Base-by-base conservation (phyloP, 805 yeast genomes). In the Yamadazyma tumulicola region DNA sequence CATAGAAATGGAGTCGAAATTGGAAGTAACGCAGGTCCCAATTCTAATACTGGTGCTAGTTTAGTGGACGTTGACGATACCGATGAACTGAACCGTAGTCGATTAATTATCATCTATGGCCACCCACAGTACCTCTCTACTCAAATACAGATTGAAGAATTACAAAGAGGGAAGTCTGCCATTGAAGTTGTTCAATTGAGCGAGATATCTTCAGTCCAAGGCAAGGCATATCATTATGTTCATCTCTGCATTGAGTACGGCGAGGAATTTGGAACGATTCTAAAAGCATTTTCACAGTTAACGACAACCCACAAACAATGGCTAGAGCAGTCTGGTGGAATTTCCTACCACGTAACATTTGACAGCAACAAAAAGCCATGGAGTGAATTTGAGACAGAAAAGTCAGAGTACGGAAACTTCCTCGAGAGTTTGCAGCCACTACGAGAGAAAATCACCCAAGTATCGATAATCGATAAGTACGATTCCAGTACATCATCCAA, bases 331-430 rank as follows among this genome's bases (percentile, higher is more conserved):
- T 35, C 48, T 15, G 38, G 39, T 5, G 59, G 58, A 20, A 49
- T 62, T 17, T 51, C 53, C 4, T 64, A 61, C 41, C 70, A 63
- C 37, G 47, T 66, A 14, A 60, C 57, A 26, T 65, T 65, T 39
- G 56, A 52, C 23, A 51, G 53, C 5, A 46, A 42, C 7, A 50
- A 49, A 31, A 55, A 54, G 33, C 19, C 17, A 9, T 64, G 68
- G 68, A 32, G 42, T 3, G 61, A 57, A 15, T 60, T 56, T 41
- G 40, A 46, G 5, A 47, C 44, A 2, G 61, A 61, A 35, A 52
- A 49, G 20, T 39, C 41, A 4, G 46, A 44, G 24, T 66, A 66
- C 40, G 31, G 34, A 2, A 30, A 28, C 11, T 59, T 62, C 25
- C 32, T 64, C 6, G 47, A 48, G 2, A 38, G 40, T 0, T 37